phyloP scores from a whole-genome alignment of 208 protist species.

The Tritrichomonas foetus region DNA sequence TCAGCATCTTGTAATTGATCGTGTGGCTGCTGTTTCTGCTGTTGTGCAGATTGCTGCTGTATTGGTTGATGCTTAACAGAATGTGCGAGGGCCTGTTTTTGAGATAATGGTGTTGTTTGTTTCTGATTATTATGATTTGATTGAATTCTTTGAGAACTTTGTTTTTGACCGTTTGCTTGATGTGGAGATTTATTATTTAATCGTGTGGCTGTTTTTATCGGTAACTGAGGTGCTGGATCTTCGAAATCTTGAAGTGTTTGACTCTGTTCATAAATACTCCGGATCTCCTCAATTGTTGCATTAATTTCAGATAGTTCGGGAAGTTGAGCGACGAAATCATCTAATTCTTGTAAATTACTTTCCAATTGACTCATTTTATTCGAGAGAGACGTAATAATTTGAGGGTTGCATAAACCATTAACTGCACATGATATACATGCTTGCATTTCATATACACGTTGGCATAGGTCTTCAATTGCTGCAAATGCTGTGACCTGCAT shows the following conservation, averaged over 20 bases:
- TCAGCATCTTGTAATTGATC: no score
- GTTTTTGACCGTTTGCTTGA: not conserved
- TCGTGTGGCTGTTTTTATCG: not conserved
- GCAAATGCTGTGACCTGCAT: no score
- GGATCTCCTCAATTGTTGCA: not conserved
- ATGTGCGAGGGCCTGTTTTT: no score
- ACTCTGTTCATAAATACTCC: not conserved
- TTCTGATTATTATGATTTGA: no score
- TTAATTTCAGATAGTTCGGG: not conserved
- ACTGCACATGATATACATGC: no score
- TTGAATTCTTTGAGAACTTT: not conserved
- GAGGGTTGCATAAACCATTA: no score
- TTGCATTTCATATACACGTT: no score
- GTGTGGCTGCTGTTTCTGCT: no score
- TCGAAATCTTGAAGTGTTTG: not conserved
- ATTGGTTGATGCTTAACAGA: not conserved
- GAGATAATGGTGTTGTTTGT: no score
- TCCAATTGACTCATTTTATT: no score
- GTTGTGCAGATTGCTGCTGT: not conserved
- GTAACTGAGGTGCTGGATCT: not conserved
- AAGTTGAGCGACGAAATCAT: not conserved
- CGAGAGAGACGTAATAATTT: no score
- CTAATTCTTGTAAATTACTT: not conserved
- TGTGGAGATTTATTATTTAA: not conserved
- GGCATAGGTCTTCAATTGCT: no score